Base-by-base conservation (phyloP, 805 yeast genomes). In the Kluyveromyces wickerhamii region DNA sequence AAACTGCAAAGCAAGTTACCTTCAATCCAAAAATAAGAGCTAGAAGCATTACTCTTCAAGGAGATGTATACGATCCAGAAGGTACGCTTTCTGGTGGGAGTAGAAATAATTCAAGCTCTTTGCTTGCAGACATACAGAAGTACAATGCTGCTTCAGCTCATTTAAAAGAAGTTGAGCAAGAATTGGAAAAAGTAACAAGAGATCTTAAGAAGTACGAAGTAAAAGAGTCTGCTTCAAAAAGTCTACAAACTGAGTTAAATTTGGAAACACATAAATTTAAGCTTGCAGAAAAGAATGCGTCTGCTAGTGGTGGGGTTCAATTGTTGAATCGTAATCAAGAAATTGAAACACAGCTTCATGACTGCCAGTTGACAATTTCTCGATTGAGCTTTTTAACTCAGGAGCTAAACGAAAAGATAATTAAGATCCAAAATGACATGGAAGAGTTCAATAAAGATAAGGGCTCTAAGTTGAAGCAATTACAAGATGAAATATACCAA, bases 81-180 rank as follows among this genome's bases (percentile, higher is more conserved):
- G 99, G 99, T 11, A 84, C 95, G 6, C 65, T 92, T 18, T 83
- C 96, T 1, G 99, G 99, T 31, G 97, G 97, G n/a, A 78, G 94
- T 14, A 69, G 89, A 45, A 76, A 68, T 42, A 65, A 66, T 32
- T 62, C 72, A 11, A 67, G 74, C 2, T 71, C 86, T 0, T 57
- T 81, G 3, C 64, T 88, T 37, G 54, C 74, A 8, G 74, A 72
- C 28, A 73, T 87, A 54, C 89, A 80, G 48, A 72, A 72, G 38
- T 79, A 70, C 45, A 81, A 82, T 47, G 55, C 49, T 11, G 49
- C 71, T 9, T 60, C 62, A 16, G 47, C 49, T 7, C 60, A 64
- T 37, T 52, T 74, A 9, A 56, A 59, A 12, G 50, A 43, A 3
- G 48, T 75, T 24, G 72, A 71, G 44, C 38, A 41, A 1, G 69